Evolutionary conservation across 495 filamentous ascomycete species (phyloP), one percentile per base, ranked within the genome.

Genomic region (Trichoderma orchidacearum): DNA sequence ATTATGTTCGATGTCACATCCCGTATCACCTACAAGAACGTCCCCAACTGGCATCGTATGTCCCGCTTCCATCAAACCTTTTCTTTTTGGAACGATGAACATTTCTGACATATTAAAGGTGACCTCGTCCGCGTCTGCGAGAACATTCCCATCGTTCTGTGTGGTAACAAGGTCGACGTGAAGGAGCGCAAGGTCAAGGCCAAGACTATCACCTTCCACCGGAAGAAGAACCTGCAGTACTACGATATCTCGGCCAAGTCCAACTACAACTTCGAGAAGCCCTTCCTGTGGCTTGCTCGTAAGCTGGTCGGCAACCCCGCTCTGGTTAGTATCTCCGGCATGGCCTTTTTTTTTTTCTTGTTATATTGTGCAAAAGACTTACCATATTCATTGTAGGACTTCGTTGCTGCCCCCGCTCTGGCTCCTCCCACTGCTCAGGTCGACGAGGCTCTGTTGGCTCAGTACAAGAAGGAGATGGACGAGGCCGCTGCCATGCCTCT

Each of bases 251-350:
- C 89, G 51, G 94, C 94, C 71, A 99, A 99, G 82, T 96, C 90
- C 64, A 99, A 99, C 79, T 99, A 99, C 80, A 99, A 99, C 85
- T 99, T 99, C 78, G 94, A 99, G 86, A 99, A 99, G 84, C 94
- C 94, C 59, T 99, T 99, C 87, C 84, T 99, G 60, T 99, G 94
- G 94, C 86, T 99, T 64, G 94, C 93, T 55, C 84, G 94, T 68
- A 97, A 99, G 84, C 82, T 97, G 51, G 94, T 96, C 59, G 94
- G 93, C 70, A 96, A 99, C 80, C 80, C 87, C 61, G 72, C 75
- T 62, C 76, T 99, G 70, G 90, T 96, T 79, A 63, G 87, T 79
- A 56, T 35, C 35, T 32, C 23, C 21, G 15, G 18, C 3, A 29
- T 15, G 25, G 28, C 29, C n/a, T 30, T 52, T 11, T 12, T 28